Evolutionary conservation across 768 basidiomycete species (phyloP).

Genomic region (Rhodosporidiobolus sp.): DNA sequence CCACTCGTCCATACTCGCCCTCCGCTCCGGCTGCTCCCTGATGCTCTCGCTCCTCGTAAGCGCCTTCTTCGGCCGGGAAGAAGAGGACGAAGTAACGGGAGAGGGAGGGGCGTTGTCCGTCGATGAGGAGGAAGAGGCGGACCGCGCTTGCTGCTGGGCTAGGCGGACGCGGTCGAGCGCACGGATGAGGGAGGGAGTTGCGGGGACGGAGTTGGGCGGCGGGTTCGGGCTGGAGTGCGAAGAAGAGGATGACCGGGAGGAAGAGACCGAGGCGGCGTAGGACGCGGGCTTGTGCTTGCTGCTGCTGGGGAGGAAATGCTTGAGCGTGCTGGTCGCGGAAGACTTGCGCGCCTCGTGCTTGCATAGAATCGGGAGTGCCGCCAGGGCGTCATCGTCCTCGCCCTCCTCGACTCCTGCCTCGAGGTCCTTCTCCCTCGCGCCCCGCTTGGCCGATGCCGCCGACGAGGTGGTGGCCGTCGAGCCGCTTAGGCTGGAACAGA

Average conservation of each 20-base stretch:
- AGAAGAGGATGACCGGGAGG: background rate
- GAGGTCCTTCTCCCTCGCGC: no score
- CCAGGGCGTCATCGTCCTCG: background rate
- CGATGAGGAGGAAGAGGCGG: background rate
- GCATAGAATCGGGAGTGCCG: background rate
- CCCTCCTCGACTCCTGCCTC: background rate
- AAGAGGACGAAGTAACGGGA: background rate
- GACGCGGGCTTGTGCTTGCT: background rate
- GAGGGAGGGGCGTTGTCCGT: background rate
- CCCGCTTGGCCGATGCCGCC: no score
- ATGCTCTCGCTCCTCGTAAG: background rate
- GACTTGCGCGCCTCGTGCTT: background rate
- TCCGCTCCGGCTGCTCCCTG: background rate
- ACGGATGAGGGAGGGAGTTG: slow-evolving; percentile 12
- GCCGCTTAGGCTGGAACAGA: slow-evolving; percentile 8
- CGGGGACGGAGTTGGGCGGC: slow-evolving; percentile 1
- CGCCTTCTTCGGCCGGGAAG: background rate
- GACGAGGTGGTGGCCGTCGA: background rate
- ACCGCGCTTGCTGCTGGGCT: slow-evolving; percentile 16
- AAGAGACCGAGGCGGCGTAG: background rate
- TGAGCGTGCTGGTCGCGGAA: background rate
- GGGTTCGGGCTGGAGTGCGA: background rate
- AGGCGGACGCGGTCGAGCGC: slow-evolving; percentile 5
- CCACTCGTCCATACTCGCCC: slow-evolving; percentile 21
- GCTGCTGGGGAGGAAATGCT: background rate